Base-by-base conservation (phyloP, 192 early-diverging fungal species). In the Diversispora epigaea region DNA sequence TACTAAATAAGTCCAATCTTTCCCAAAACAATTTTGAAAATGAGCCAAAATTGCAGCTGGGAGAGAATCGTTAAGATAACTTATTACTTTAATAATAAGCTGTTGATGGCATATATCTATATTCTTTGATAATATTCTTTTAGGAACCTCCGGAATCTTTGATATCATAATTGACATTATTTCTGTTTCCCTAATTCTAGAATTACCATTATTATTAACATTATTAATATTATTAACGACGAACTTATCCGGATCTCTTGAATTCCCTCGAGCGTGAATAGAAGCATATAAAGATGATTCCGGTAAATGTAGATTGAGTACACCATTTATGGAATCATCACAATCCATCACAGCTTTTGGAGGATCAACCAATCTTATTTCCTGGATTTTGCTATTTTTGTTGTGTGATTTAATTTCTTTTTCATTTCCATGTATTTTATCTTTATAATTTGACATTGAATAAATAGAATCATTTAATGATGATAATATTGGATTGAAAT, bases 1-100 rank as follows among this genome's bases (percentile, higher is more conserved):
- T 11, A 72, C 12, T 7, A 60, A 15, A 61, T 60, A 72, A 47
- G 41, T 72, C 70, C 70, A 72, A 72, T 60, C n/a, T 11, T 72
- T 12, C 9, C 54, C 70, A 14, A 72, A 46, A 21, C 46, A 60
- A 21, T 58, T 19, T 52, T 72, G 15, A 47, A 72, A 72, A 60
- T 72, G 56, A 47, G 14, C 25, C 22, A 40, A 52, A 3, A 72
- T 72, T 56, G 70, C 55, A 57, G 22, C 4, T 15, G 70, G 70
- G 22, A 72, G 54, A 21, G 6, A 60, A 43, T 19, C 32, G 12
- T n/a, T 43, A n/a, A 72, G 56, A 46, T 45, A 14, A 19, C 11
- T 6, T 21, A 72, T 61, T 4, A 72, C 41, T 43, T 57, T 72
- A 10, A n/a, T 47, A 8, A 72, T 22, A 60, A 72, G 43, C 7